These are phyloP conservation scores for Crithidia expoeki DNA, from an alignment of 208 protist species.

Conservation along the genomic window DNA sequence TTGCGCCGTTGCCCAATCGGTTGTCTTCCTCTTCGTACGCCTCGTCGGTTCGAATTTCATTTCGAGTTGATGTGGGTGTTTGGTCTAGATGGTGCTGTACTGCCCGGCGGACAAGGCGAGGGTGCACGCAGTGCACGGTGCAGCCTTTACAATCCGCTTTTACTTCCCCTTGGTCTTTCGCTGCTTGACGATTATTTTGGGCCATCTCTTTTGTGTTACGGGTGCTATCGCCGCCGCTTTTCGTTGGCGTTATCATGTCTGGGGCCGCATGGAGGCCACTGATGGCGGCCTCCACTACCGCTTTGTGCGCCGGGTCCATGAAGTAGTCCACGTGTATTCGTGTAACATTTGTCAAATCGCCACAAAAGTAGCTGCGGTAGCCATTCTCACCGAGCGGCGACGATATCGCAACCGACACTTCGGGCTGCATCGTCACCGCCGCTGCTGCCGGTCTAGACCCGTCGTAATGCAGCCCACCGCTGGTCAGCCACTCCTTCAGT, in stretches of 20 bases:
- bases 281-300: too few relatives aligned
- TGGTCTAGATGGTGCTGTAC: background rate
- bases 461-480: too few relatives aligned
- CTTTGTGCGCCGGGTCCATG: constrained; percentile 7
- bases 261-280: too few relatives aligned
- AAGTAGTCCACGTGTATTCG: background rate
- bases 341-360: constrained; percentile 5
- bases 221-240: background rate
- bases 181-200: background rate
- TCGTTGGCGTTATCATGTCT: too few relatives aligned
- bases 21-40: background rate
- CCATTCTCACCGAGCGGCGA: background rate
- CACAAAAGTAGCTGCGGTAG: constrained; percentile 22
- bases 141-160: constrained; percentile 10
- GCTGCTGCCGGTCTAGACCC: background rate
- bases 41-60: too few relatives aligned
- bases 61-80: too few relatives aligned
- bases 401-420: constrained; percentile 12
- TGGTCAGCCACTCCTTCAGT: too few relatives aligned
- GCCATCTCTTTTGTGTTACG: too few relatives aligned
- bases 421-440: background rate
- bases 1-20: background rate
- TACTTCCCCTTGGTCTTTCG: background rate
- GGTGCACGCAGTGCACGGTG: constrained; percentile 22
- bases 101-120: constrained; percentile 3